Base-by-base conservation (phyloP, 148 eudicot genomes). In the Rhododendron simsii region DNA sequence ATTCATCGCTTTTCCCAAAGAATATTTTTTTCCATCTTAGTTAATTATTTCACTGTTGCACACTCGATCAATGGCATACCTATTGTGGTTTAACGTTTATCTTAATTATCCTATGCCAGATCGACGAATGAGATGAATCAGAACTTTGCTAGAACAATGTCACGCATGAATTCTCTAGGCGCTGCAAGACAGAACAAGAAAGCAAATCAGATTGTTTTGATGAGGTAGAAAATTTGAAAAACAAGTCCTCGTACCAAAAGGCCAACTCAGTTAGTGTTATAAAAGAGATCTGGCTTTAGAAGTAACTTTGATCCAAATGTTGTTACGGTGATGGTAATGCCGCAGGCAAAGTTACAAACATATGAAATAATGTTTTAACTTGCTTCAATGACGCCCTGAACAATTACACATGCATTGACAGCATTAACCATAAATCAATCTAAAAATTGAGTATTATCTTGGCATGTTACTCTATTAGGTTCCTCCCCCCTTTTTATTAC, bases 161-260 rank as follows among this genome's bases (percentile, higher is more conserved):
- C 48, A 33, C 81, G 71, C 86, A 84, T 84, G 81, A 84, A 76
- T 15, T 84, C 73, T 37, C 16, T 20, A 55, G 86, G 86, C n/a
- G 86, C 86, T 84, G 81, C 86, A 76, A 76, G 57, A 55, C 44
- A 47, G n/a, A 71, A 71, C 20, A 71, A 30, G 35, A 71, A 71
- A 2, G 78, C 2, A 39, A 48, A 69, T 69, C 37, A 84, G 85
- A 84, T 48, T 50, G 59, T 57, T 57, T 81, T 11, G 63, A 80
- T 16, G 39, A 30, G 30, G 41, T 15, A 28, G 63, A 50, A 51
- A 80, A 13, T 18, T 33, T 0, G 23, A 35, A 4, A 69, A 80
- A 3, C 8, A 80, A 50, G 37, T 28, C 28, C 12, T 67, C 35
- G 33, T 2, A 26, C 47, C 39, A 51, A 16, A 20, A 80, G 23